These are phyloP conservation scores for Pichia sp. DNA, from an alignment of 1,139 yeast genomes.

Conservation along the genomic window DNA sequence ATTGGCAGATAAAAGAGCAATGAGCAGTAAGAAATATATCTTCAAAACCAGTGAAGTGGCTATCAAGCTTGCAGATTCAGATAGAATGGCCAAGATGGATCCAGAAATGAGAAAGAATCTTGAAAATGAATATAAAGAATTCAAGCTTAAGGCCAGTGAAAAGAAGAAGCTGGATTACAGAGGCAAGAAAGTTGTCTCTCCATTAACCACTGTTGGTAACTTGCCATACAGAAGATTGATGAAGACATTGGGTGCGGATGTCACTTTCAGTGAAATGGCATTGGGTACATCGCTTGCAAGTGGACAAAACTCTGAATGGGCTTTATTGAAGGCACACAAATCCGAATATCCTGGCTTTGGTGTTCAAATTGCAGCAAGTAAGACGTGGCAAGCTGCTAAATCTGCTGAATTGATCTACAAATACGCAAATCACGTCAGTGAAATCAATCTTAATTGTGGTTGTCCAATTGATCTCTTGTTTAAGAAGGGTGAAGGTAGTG, in stretches of 20 bases:
- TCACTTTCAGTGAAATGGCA: slow-evolving; percentile 96
- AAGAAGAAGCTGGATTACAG: slow-evolving; percentile 65
- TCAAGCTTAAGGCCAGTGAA: slow-evolving; percentile 74
- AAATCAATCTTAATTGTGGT: slow-evolving; percentile 88
- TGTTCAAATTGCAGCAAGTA: slow-evolving; percentile 85
- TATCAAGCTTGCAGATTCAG: slow-evolving; percentile 26
- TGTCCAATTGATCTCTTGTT: slow-evolving; percentile 93
- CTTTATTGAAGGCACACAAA: slow-evolving; percentile 82
- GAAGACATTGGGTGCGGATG: slow-evolving; percentile 87
- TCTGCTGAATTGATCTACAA: slow-evolving; percentile 74
- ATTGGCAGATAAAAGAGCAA: slow-evolving; percentile 41
- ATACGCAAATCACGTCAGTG: slow-evolving; percentile 53
- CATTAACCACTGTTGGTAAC: slow-evolving; percentile 96
- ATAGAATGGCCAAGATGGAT: slow-evolving; percentile 19
- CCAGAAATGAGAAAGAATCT: slow-evolving; percentile 30
- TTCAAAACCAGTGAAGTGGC: slow-evolving; percentile 47
- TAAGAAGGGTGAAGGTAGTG: slow-evolving; percentile 94
- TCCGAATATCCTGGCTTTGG: slow-evolving; percentile 87
- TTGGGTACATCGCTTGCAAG: slow-evolving; percentile 76
- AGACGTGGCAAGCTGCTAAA: slow-evolving; percentile 90
- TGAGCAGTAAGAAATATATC: slow-evolving; percentile 58
- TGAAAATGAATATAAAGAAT: slow-evolving; percentile 58
- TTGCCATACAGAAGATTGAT: slow-evolving; percentile 90
- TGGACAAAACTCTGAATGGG: slow-evolving; percentile 96
- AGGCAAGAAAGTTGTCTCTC: slow-evolving; percentile 83